Percentiles rank a stretch among this genome's conserved stretches.
phyloP scores from a whole-genome alignment of 2,329 filamentous ascomycete genomes.

The Epichloe coenophiala region DNA sequence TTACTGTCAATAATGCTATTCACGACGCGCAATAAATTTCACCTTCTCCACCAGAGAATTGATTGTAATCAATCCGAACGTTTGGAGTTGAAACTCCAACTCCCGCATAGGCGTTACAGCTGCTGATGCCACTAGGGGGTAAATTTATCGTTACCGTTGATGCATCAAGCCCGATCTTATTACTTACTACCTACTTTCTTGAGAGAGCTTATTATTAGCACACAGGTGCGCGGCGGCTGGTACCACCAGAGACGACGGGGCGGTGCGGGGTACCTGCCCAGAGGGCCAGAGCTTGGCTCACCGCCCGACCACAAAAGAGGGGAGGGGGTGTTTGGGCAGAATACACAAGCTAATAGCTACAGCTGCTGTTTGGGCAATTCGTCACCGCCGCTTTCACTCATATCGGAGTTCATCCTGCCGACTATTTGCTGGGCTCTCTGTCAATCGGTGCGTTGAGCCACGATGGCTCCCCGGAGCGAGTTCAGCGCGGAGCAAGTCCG shows the following conservation, averaged over 20 bases:
- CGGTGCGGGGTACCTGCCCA: not conserved
- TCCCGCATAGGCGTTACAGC: not conserved
- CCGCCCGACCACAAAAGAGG: slow-evolving; percentile 1
- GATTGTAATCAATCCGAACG: not conserved
- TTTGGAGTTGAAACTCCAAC: not conserved
- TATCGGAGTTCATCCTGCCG: not conserved
- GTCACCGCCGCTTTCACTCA: slow-evolving; percentile 5
- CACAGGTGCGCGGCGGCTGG: no score
- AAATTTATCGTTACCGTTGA: not conserved
- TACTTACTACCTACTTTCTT: no score
- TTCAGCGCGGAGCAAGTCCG: slow-evolving; percentile 66
- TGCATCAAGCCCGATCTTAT: not conserved
- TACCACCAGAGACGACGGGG: no score
- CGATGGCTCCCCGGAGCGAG: slow-evolving; percentile 55
- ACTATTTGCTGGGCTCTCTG: not conserved
- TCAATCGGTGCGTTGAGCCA: slow-evolving; percentile 28
- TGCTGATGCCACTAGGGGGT: not conserved
- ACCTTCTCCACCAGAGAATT: not conserved
- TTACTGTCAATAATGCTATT: not conserved
- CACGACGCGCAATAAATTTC: not conserved
- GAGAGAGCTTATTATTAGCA: no score
- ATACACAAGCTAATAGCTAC: slow-evolving; percentile 1
- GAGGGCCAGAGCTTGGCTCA: not conserved
- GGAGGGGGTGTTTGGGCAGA: not conserved
- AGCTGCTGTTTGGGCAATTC: not conserved